Conservation (phyloP, 352 stramenopile species). For the Phytopythium helicoides region DNA sequence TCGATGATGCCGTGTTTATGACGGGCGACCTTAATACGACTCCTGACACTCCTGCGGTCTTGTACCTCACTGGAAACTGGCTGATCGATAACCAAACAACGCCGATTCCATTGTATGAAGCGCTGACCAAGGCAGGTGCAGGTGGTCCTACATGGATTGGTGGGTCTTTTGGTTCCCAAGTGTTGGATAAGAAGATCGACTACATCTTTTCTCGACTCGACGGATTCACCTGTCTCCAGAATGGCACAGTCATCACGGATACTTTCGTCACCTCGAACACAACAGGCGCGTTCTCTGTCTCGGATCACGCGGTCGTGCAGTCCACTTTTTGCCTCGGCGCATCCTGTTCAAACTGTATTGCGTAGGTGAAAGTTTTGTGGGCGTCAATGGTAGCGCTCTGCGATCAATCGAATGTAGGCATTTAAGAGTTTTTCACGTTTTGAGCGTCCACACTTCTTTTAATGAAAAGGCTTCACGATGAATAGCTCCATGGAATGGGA, state of each 20-base stretch:
- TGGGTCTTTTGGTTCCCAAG: slow-evolving; percentile 35
- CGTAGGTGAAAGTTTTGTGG: neutral
- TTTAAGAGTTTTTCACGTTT: too few species aligned
- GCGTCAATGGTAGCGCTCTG: neutral
- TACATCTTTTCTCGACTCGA: slow-evolving; percentile 67
- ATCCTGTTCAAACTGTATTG: neutral
- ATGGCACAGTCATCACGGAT: slow-evolving; percentile 40
- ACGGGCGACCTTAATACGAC: slow-evolving; percentile 69
- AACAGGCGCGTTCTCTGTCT: slow-evolving; percentile 50
- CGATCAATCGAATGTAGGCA: neutral
- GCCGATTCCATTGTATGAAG: slow-evolving; percentile 60
- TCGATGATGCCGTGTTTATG: slow-evolving; percentile 50
- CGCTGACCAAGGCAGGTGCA: slow-evolving; percentile 35
- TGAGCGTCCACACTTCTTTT: too few species aligned
- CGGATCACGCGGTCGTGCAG: slow-evolving; percentile 61
- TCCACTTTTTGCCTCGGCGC: slow-evolving; percentile 58
- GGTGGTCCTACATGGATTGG: slow-evolving; percentile 64
- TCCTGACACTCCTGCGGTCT: slow-evolving; percentile 25
- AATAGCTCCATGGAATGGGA: too few species aligned
- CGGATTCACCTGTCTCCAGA: slow-evolving; percentile 37
- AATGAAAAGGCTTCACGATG: too few species aligned
- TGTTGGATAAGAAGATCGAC: slow-evolving; percentile 45
- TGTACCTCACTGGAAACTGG: slow-evolving; percentile 35
- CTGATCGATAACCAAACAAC: slow-evolving; percentile 25
- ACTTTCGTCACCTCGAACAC: slow-evolving; percentile 48